Evolutionary conservation across 192 early-diverging fungal genomes (phyloP).

Genomic region (Linnemannia zychae): DNA sequence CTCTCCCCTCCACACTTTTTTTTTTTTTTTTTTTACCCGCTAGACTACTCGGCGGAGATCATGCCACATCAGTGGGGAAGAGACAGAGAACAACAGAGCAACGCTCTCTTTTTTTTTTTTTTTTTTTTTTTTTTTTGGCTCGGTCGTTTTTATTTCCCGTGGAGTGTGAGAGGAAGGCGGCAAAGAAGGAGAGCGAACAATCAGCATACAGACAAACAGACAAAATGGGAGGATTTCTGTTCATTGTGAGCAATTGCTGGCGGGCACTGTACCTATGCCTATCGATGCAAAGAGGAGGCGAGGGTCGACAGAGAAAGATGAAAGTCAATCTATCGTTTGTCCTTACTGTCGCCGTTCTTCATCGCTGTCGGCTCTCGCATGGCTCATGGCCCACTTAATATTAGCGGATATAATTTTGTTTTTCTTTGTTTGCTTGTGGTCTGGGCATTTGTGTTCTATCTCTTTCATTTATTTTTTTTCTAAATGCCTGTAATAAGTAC

Average conservation of each 20-base stretch:
- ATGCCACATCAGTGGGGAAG: constrained; percentile 3
- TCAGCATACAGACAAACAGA: too few relatives aligned
- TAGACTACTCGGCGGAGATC: not conserved
- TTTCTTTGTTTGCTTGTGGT: constrained; percentile 2
- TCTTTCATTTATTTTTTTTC: not conserved
- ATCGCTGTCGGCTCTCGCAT: not conserved
- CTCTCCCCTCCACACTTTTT: not conserved
- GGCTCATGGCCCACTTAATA: not conserved
- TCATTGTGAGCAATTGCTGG: constrained; percentile 2
- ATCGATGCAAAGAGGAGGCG: not conserved
- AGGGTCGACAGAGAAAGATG: not conserved
- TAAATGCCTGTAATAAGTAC: not conserved
- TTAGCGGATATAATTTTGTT: not conserved
- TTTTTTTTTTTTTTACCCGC: not conserved
- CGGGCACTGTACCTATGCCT: not conserved
- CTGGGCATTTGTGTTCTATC: not conserved
- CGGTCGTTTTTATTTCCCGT: not conserved
- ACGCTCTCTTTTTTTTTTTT: not conserved
- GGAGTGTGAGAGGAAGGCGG: not conserved
- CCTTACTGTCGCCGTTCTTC: not conserved
- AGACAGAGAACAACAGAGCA: constrained; percentile 8
- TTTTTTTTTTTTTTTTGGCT: not conserved
- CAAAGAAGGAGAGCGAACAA: not conserved
- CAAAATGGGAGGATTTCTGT: not conserved
- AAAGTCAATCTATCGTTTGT: not conserved